Base-by-base conservation (phyloP, 345 rosid genomes). In the Heritiera littoralis region DNA sequence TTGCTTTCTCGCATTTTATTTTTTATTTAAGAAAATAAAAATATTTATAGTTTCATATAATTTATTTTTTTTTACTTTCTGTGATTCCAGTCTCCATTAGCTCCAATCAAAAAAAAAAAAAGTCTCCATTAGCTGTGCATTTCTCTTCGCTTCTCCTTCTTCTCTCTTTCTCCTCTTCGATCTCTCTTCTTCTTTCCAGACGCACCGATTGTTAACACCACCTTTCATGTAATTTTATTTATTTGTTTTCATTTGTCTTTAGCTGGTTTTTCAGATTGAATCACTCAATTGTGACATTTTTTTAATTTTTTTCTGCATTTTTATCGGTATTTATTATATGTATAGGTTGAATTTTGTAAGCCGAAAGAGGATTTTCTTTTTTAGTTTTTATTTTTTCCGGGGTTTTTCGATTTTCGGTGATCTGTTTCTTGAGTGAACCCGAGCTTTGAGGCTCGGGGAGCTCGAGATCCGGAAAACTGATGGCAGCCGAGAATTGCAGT, bases 401-500 rank as follows among this genome's bases (percentile, higher is more conserved):
- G 38, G 38, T 35, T 35, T 35, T 35, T 35, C 12, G 56, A 35
- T 35, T 35, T 35, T 35, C 38, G 2, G 77, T 84, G 84, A 86
- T 86, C 85, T 83, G 38, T 23, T 20, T 76, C n/a, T 67, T 48
- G 56, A 45, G 67, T 55, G 61, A 58, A 83, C 86, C 86, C 38
- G 84, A 81, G 85, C 38, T 35, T 35, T 32, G 80, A 78, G 85
- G 38, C 92, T 84, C 80, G 86, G 88, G n/a, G 32, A 73, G n/a
- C 65, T 32, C 80, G 86, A 3, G 89, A 83, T 85, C 87, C 81
- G 58, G 76, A 4, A 48, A 72, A n/a, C 77, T 79, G 79, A 88
- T 84, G 87, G 85, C 85, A 32, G 72, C 84, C 75, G 85, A 85
- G 80, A 75, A 81, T 80, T 81, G 77, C 83, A 61, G 78, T 35